Evolutionary conservation across 2,329 filamentous ascomycete genomes (phyloP), one percentile per base, ranked within the genome.

Genomic region (Stagonosporopsis chrysanthemi): DNA sequence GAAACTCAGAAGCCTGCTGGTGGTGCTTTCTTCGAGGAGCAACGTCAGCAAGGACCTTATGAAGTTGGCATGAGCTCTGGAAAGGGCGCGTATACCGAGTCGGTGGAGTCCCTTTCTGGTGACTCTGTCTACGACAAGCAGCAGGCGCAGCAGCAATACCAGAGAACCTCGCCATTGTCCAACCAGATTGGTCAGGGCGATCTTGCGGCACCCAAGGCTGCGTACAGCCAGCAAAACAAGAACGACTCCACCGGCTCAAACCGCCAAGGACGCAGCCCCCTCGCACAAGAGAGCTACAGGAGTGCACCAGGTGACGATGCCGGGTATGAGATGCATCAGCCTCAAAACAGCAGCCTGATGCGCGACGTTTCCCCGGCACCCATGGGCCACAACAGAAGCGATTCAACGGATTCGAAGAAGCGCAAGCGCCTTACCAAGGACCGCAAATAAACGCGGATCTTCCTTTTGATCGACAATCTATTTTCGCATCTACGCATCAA

Each of bases 201-300:
- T 12, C 61, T 76, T 15, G 69, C 72, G 19, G 61, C 70, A 14
- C 73, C 74, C 23, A 71, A 73, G 51, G 66, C 70, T 17, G 58
- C 70, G 15, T 72, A 75, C 61, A 67, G 63, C 50, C 52, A 62
- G 24, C 50, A 58, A 33, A 60, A 43, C 50, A 64, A 59, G 36
- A 54, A 54, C 31, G 64, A 68, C 40, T 48, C 53, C 9, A 53
- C 44, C 15, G 53, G 58, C 45, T 52, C 54, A 9, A 41, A 12
- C 24, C 70, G 77, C n/a, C 72, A 67, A 7, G 79, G 78, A 47
- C 75, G 77, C 26, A 81, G 78, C 56, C 80, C 80, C 2, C 73
- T 82, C 19, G 79, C 80, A 3, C 74, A 79, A 41, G 75, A 77
- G 57, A 80, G 78, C 61, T 80, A 79, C 58, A 59, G 72, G 35